Evolutionary conservation across 306 rosid genomes (phyloP), one percentile per base, ranked within the genome.

Genomic region (Notholithocarpus densiflorus): DNA sequence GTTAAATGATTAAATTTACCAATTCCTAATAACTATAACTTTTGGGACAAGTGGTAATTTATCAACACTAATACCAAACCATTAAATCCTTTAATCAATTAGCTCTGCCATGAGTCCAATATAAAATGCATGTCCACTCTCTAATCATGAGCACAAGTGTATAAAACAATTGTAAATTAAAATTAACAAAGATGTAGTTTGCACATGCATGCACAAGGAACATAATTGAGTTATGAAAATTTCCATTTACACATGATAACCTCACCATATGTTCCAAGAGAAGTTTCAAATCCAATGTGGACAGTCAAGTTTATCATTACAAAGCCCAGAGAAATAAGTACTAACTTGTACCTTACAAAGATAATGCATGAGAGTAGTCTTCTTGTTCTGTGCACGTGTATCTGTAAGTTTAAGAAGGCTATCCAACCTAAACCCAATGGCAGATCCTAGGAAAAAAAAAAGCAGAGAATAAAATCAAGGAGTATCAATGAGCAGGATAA

Each of bases 341-440:
- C 61, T 40, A 75, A 57, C 62, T 34, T 66, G 48, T 87, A 94
- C 97, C 98, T 93, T 93, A 80, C 94, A 93, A 84, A 93, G 97
- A 86, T 93, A 93, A 82, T 93, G 93, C 93, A 91, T 93, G 74
- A 93, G 92, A 76, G 98, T 93, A 94, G 87, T 89, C 89, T 89
- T 93, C 57, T 87, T 87, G 89, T 91, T 91, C 82, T 92, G 77
- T 68, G 94, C 98, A 1, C 98, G 94, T 37, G 93, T 93, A 56
- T 91, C 97, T 0, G 91, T 86, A 69, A 93, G 93, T 89, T 93
- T 93, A 71, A 93, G 97, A 83, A 93, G 98, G 83, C 94, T 93
- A 80, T 93, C 98, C 87, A 93, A 82, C 84, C 86, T 87, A 80
- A 91, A 93, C 80, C 98, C 98, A 66, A 93, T 84, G 74, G 98